Evolutionary conservation across 768 basidiomycete genomes (phyloP).

Genomic region (Pleurotus salmoneostramineus): DNA sequence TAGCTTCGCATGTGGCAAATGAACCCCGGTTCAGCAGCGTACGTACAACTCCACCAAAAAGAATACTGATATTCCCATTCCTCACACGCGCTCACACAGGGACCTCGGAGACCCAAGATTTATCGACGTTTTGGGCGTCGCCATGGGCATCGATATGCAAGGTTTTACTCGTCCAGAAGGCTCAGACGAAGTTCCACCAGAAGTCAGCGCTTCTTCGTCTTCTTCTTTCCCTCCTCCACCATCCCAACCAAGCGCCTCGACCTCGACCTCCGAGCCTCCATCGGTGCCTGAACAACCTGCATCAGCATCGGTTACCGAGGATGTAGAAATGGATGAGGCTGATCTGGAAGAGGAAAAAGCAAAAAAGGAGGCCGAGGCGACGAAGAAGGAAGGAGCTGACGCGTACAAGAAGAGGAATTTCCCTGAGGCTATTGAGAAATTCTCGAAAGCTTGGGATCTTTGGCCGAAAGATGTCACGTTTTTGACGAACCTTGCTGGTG

Average conservation of each 20-base stretch:
- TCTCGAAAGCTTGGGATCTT: slow-evolving; percentile 86
- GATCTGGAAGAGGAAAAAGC: slow-evolving; percentile 68
- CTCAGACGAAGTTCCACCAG: slow-evolving; percentile 70
- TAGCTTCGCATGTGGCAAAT: slow-evolving; percentile 66
- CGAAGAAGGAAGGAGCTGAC: slow-evolving; percentile 74
- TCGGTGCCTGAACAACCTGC: slow-evolving; percentile 24
- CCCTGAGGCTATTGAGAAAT: slow-evolving; percentile 68
- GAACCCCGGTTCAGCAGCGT: slow-evolving; percentile 67
- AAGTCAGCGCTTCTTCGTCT: slow-evolving; percentile 21
- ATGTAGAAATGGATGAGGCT: slow-evolving; percentile 65
- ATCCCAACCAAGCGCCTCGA: slow-evolving; percentile 36
- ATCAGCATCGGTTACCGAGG: slow-evolving; percentile 33
- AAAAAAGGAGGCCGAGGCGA: slow-evolving; percentile 74
- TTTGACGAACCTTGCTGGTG: slow-evolving; percentile 87
- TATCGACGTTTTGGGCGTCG: slow-evolving; percentile 89
- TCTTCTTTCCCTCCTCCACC: slow-evolving; percentile 35
- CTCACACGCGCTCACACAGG: slow-evolving; percentile 22
- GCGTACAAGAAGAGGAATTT: slow-evolving; percentile 89
- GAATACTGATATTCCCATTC: background rate
- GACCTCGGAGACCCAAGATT: slow-evolving; percentile 82
- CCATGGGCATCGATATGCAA: slow-evolving; percentile 92
- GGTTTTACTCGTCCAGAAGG: slow-evolving; percentile 80
- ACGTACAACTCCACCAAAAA: slow-evolving; percentile 15
- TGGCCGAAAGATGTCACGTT: slow-evolving; percentile 94
- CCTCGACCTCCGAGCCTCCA: slow-evolving; percentile 25